Percentiles rank a stretch among this genome's conserved stretches.
phyloP scores from a whole-genome alignment of 1,139 yeast genomes.

The Magnusiomyces magnusii region DNA sequence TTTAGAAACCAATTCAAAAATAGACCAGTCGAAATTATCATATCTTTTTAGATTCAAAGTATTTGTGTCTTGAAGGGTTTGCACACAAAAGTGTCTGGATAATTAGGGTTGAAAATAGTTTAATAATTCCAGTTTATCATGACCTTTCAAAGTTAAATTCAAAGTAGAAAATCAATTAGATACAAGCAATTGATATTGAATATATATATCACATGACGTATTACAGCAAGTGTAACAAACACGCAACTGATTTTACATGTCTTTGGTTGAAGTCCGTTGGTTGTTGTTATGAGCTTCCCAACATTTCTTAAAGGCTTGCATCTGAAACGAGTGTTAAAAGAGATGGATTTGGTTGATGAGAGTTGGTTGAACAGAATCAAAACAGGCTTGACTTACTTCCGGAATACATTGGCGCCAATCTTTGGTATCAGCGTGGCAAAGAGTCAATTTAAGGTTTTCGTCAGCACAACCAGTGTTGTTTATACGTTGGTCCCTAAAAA shows the following conservation, averaged over 20 bases:
- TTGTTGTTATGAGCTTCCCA: slow-evolving; percentile 57
- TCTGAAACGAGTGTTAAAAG: slow-evolving; percentile 26
- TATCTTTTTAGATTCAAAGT: slow-evolving; percentile 34
- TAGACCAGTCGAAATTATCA: slow-evolving; percentile 69
- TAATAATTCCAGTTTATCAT: slow-evolving; percentile 93
- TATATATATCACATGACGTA: background rate
- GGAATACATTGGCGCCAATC: slow-evolving; percentile 64
- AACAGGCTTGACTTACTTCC: slow-evolving; percentile 37
- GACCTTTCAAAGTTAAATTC: slow-evolving; percentile 86
- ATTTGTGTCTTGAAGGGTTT: slow-evolving; percentile 74
- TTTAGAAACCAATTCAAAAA: slow-evolving; percentile 48
- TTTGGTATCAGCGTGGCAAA: slow-evolving; percentile 66
- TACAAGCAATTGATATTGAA: too few species aligned
- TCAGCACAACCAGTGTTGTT: slow-evolving; percentile 60
- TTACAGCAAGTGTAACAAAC: too few species aligned
- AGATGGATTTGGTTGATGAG: background rate
- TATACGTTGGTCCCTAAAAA: slow-evolving; percentile 53
- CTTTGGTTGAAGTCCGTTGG: slow-evolving; percentile 34
- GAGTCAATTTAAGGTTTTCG: slow-evolving; percentile 53
- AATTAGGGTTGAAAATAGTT: slow-evolving; percentile 74
- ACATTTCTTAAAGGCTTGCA: slow-evolving; percentile 60
- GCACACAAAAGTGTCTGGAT: slow-evolving; percentile 83
- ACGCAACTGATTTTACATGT: slow-evolving; percentile 7
- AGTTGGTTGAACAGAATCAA: too few species aligned
- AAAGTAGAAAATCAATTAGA: too few species aligned